These are phyloP conservation scores for Geotrichum fermentans DNA, from an alignment of 1,139 yeast genomes.

Conservation along the genomic window DNA sequence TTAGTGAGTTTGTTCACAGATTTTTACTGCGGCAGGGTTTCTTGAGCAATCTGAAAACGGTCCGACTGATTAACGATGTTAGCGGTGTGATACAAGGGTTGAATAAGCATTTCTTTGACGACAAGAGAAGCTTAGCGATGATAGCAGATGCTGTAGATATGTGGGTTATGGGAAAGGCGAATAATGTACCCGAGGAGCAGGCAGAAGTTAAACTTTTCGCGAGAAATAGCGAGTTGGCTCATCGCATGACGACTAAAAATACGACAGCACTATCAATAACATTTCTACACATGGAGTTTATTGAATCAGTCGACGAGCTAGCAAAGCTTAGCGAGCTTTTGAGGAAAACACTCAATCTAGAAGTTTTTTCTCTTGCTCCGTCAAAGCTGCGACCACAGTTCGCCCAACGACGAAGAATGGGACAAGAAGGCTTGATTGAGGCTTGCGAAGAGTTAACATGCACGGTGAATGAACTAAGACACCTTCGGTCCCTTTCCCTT, in stretches of 20 bases:
- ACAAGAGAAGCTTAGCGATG: background rate
- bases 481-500: conserved; percentile 2
- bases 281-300: conserved; percentile 1
- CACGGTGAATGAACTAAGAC: background rate
- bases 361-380: conserved; percentile 2
- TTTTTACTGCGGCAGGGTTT: background rate
- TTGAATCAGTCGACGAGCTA: conserved; percentile 3
- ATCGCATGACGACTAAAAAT: background rate
- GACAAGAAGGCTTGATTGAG: background rate
- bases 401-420: background rate
- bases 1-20: background rate
- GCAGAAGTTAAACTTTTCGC: conserved; percentile 4
- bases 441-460: background rate
- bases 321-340: background rate
- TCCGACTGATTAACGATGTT: conserved; percentile 8
- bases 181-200: background rate
- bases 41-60: background rate
- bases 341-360: background rate
- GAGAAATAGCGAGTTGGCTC: background rate
- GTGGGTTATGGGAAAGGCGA: background rate
- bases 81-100: conserved; percentile 5
- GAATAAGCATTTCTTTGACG: conserved; percentile 8
- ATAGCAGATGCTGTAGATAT: background rate
- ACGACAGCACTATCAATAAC: background rate
- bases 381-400: conserved; percentile 5